phyloP scores from a whole-genome alignment of 257 asterid genomes.

The Buddleja alternifolia region DNA sequence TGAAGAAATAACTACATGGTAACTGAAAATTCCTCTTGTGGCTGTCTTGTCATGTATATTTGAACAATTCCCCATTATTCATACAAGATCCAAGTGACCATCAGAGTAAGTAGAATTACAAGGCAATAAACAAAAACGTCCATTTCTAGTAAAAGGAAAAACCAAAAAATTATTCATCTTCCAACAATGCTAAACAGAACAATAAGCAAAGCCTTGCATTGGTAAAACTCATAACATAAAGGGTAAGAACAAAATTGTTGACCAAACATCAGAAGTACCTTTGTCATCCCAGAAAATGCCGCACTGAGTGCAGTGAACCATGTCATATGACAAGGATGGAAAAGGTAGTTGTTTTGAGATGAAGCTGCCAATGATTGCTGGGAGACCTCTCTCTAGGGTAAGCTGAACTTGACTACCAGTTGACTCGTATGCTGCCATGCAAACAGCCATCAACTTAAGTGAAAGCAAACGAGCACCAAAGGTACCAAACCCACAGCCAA shows the following conservation, averaged over 20 bases:
- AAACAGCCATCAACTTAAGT: conserved; percentile 85
- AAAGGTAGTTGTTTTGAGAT: conserved; percentile 83
- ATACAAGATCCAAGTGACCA: too few relatives aligned
- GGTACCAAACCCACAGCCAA: conserved; percentile 99
- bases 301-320: conserved; percentile 97
- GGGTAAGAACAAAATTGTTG: too few relatives aligned
- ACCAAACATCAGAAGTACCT: conserved; percentile 50
- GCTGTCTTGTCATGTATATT: too few relatives aligned
- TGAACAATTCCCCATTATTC: too few relatives aligned
- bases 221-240: too few relatives aligned
- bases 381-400: conserved; percentile 98
- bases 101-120: too few relatives aligned
- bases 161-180: background rate
- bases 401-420: conserved; percentile 99
- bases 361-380: conserved; percentile 86
- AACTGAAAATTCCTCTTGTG: too few relatives aligned
- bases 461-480: conserved; percentile 90
- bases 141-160: too few relatives aligned
- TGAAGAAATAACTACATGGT: too few relatives aligned
- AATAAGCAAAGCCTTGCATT: too few relatives aligned
- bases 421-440: conserved; percentile 91
- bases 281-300: conserved; percentile 90
- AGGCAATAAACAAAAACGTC: too few relatives aligned
- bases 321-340: conserved; percentile 92
- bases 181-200: background rate